Conservation (phyloP, 352 stramenopile genomes). For the Aphanomyces euteiches region DNA sequence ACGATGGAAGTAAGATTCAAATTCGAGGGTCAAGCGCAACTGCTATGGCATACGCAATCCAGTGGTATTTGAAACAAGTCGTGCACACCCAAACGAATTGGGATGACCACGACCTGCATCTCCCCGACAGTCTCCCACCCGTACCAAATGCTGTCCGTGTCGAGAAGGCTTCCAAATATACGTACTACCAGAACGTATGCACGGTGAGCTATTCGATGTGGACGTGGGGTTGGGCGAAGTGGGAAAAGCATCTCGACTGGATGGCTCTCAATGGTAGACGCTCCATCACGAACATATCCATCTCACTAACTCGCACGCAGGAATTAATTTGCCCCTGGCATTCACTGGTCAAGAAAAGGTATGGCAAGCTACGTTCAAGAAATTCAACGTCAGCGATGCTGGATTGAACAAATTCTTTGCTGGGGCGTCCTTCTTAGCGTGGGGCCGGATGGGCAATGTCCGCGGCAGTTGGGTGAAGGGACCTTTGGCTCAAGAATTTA, state of each 20-base stretch:
- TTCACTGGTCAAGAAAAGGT: constrained; percentile 88
- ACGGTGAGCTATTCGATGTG: constrained; percentile 89
- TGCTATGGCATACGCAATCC: constrained; percentile 64
- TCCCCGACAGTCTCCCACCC: constrained; percentile 49
- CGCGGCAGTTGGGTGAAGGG: constrained; percentile 81
- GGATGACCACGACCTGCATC: constrained; percentile 65
- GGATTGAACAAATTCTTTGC: constrained; percentile 87
- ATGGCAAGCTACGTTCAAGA: constrained; percentile 78
- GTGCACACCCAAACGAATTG: constrained; percentile 75
- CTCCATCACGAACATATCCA: background rate
- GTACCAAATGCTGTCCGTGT: constrained; percentile 40
- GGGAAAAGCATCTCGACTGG: constrained; percentile 90
- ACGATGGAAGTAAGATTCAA: constrained; percentile 45
- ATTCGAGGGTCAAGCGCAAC: constrained; percentile 53
- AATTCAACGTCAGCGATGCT: constrained; percentile 69
- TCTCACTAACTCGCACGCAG: constrained; percentile 26
- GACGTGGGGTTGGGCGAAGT: constrained; percentile 81
- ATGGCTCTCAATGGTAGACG: constrained; percentile 83
- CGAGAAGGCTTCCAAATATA: constrained; percentile 67
- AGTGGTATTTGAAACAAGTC: constrained; percentile 71
- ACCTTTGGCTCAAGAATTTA: constrained; percentile 75
- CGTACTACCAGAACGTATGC: constrained; percentile 92
- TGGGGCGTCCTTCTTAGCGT: constrained; percentile 82
- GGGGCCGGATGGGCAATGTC: constrained; percentile 86
- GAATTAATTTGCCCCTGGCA: constrained; percentile 89